phyloP scores from a whole-genome alignment of 1,284 basidiomycete genomes.

The Irpex lacteus region DNA sequence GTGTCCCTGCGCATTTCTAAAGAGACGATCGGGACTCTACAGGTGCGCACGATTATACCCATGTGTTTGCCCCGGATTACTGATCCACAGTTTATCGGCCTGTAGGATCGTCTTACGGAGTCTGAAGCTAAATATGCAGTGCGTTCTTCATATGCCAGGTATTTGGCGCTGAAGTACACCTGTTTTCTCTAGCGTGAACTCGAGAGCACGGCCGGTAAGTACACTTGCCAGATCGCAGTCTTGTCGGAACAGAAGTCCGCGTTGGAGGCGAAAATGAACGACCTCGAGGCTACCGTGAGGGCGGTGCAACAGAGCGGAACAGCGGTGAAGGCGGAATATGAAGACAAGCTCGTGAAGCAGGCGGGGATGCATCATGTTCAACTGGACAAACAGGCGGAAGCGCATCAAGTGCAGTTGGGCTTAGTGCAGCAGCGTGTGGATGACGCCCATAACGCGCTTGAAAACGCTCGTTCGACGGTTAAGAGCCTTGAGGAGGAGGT shows the following conservation, averaged over 20 bases:
- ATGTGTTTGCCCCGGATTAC: not conserved
- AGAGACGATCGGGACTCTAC: slow-evolving; percentile 51
- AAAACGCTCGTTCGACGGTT: slow-evolving; percentile 14
- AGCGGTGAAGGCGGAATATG: slow-evolving; percentile 18
- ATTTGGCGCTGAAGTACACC: not conserved
- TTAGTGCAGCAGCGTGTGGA: slow-evolving; percentile 18
- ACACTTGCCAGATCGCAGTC: slow-evolving; percentile 23
- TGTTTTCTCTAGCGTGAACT: slow-evolving; percentile 20
- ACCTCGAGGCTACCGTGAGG: slow-evolving; percentile 18
- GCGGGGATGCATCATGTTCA: slow-evolving; percentile 11
- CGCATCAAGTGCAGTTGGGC: slow-evolving; percentile 11
- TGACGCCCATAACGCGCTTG: slow-evolving; percentile 19
- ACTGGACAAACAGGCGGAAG: slow-evolving; percentile 10
- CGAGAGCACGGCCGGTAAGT: slow-evolving; percentile 19
- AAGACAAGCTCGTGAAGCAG: slow-evolving; percentile 12
- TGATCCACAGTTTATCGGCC: not conserved
- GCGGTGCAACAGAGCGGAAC: slow-evolving; percentile 14
- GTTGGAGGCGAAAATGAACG: slow-evolving; percentile 18
- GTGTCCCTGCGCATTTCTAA: slow-evolving; percentile 48
- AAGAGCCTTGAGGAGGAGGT: slow-evolving; percentile 16
- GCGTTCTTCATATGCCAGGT: slow-evolving; percentile 5
- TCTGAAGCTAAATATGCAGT: slow-evolving; percentile 29
- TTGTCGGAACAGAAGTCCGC: slow-evolving; percentile 24
- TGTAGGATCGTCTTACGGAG: slow-evolving; percentile 31
- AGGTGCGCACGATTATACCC: slow-evolving; percentile 34